Conservation (phyloP, 306 rosid genomes). For the Vigna unguiculata region DNA sequence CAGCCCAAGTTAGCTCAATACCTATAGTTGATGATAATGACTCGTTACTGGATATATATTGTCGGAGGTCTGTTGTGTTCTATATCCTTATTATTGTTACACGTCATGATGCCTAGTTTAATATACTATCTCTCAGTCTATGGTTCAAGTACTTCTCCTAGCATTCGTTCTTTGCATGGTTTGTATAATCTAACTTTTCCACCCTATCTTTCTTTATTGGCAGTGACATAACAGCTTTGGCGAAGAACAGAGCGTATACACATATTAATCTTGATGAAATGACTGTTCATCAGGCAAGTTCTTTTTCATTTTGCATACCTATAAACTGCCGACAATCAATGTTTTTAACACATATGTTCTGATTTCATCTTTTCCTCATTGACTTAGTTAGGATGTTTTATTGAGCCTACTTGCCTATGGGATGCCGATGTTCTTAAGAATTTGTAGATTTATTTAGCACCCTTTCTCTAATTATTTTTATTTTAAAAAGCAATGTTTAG, state of each 20-base stretch:
- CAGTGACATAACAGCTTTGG: constrained; percentile 98
- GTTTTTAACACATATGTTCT: neutral
- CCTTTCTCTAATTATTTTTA: neutral
- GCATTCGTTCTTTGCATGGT: constrained; percentile 28
- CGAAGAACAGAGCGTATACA: constrained; percentile 90
- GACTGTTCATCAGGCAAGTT: constrained; percentile 85
- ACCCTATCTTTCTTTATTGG: constrained; percentile 35
- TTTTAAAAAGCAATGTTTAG: neutral
- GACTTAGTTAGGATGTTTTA: constrained; percentile 24
- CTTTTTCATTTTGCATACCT: neutral
- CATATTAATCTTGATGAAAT: constrained; percentile 91
- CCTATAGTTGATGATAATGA: constrained; percentile 93
- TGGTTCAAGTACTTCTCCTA: constrained; percentile 37
- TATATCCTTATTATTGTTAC: neutral
- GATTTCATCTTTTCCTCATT: neutral
- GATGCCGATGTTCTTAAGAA: constrained; percentile 21
- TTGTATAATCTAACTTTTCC: constrained; percentile 39
- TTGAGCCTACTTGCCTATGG: constrained; percentile 36
- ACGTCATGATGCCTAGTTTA: constrained; percentile 27
- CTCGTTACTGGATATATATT: constrained; percentile 90
- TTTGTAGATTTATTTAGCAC: constrained; percentile 33
- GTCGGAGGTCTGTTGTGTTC: constrained; percentile 84
- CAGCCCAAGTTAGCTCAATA: constrained; percentile 91
- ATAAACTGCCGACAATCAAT: constrained; percentile 4
- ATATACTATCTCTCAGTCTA: neutral